Conservation (phyloP, 2,329 filamentous ascomycete species). For the Trichoderma sp. region DNA sequence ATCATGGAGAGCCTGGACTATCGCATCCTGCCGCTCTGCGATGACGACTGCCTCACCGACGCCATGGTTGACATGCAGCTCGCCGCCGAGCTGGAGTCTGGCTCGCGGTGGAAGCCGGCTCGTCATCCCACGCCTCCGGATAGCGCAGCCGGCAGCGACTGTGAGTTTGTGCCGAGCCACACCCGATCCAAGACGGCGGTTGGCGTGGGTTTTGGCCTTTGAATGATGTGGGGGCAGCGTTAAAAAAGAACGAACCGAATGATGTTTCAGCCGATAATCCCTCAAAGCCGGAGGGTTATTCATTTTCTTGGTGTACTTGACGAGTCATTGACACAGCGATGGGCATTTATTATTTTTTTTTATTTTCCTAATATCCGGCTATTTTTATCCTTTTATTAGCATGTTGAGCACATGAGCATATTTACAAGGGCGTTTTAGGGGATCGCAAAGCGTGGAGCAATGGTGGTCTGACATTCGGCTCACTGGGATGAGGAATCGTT, state of each 20-base stretch:
- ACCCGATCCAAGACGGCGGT: constrained; percentile 37
- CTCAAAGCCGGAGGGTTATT: not conserved
- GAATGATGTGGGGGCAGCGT: not conserved
- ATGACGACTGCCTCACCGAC: constrained; percentile 54
- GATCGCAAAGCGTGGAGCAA: constrained; percentile 8
- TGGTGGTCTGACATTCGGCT: not conserved
- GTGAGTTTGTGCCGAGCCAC: constrained; percentile 32
- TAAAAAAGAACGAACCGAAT: not conserved
- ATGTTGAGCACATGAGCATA: constrained; percentile 14
- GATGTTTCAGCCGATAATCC: not conserved
- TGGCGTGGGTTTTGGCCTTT: constrained; percentile 19
- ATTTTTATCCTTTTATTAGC: not conserved
- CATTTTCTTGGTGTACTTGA: not conserved
- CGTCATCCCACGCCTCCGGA: constrained; percentile 32
- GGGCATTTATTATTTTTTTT: not conserved
- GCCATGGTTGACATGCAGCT: constrained; percentile 63
- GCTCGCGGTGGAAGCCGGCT: constrained; percentile 8
- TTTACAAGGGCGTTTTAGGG: constrained; percentile 5
- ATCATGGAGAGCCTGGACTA: constrained; percentile 64
- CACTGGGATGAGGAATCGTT: not conserved
- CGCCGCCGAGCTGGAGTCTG: constrained; percentile 39
- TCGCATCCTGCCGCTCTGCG: constrained; percentile 58
- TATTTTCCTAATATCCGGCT: not conserved
- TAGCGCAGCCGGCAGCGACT: constrained; percentile 29
- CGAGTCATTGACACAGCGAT: constrained; percentile 12